Conservation (phyloP, 352 stramenopile genomes). For the Phytophthora idaei region DNA sequence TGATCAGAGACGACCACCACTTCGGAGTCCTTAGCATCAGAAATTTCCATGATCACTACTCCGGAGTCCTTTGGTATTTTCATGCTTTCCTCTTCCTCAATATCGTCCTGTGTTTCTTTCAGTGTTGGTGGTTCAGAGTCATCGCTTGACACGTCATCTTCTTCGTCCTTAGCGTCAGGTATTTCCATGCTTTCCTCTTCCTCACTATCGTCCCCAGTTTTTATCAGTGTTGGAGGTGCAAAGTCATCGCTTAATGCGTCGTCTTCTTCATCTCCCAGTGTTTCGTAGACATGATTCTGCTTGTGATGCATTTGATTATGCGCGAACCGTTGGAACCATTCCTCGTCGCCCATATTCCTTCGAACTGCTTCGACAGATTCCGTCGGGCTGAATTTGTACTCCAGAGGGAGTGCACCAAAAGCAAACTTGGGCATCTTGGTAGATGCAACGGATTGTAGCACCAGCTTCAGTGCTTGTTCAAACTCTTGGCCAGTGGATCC, state of each 20-base stretch:
- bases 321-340: constrained; percentile 54
- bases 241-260: constrained; percentile 9
- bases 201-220: background rate
- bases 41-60: background rate
- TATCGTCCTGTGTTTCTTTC: background rate
- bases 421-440: constrained; percentile 61
- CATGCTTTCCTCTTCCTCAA: background rate
- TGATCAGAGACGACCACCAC: background rate
- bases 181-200: constrained; percentile 2
- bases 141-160: background rate
- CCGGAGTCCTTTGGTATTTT: background rate
- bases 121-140: background rate
- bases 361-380: constrained; percentile 39
- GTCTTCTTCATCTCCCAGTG: constrained; percentile 9
- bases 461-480: constrained; percentile 42
- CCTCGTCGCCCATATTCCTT: constrained; percentile 42
- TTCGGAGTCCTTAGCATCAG: constrained; percentile 3
- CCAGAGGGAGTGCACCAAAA: constrained; percentile 44
- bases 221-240: background rate
- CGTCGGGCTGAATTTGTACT: constrained; percentile 33
- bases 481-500: constrained; percentile 40
- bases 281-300: constrained; percentile 33
- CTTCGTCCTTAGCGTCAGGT: constrained; percentile 2
- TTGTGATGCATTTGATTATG: constrained; percentile 50
- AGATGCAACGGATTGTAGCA: constrained; percentile 49